Evolutionary conservation across 2,329 filamentous ascomycete genomes (phyloP).

Genomic region (Phoma sp.): DNA sequence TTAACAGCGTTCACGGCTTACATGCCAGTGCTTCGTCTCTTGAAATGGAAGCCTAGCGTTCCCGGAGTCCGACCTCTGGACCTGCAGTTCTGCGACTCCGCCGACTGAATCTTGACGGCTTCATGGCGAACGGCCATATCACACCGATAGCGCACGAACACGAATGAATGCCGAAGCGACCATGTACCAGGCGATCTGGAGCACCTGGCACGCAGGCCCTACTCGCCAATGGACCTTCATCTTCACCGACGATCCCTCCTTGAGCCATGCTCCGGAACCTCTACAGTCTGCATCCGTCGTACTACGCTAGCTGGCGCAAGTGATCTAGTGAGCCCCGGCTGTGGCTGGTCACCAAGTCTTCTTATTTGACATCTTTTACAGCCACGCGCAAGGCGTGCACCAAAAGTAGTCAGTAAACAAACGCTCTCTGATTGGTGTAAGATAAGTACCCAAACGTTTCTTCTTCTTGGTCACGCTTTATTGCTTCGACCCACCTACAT

Average conservation of each 20-base stretch:
- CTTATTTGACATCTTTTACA: too few species aligned
- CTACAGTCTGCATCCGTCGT: conserved; percentile 1
- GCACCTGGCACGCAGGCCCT: not conserved
- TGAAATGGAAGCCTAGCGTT: not conserved
- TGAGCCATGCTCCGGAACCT: not conserved
- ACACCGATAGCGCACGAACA: conserved; percentile 3
- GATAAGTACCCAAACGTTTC: too few species aligned
- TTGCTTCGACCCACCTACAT: too few species aligned
- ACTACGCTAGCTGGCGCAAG: too few species aligned
- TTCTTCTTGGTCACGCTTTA: too few species aligned
- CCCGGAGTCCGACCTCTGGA: not conserved
- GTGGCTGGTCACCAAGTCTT: too few species aligned
- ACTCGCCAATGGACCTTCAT: conserved; percentile 9
- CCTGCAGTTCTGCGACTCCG: not conserved
- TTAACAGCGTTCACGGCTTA: not conserved
- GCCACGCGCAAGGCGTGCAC: too few species aligned
- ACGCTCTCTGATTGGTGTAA: too few species aligned
- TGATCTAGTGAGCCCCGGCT: too few species aligned
- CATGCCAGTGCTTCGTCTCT: not conserved
- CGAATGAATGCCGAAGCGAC: conserved; percentile 1
- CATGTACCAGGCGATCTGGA: conserved; percentile 6
- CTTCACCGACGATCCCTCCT: not conserved
- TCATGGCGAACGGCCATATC: conserved; percentile 1
- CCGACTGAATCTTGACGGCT: not conserved
- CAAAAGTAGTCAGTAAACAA: too few species aligned